Conservation (phyloP, 192 early-diverging fungal genomes). For the Lobosporangium transversale region DNA sequence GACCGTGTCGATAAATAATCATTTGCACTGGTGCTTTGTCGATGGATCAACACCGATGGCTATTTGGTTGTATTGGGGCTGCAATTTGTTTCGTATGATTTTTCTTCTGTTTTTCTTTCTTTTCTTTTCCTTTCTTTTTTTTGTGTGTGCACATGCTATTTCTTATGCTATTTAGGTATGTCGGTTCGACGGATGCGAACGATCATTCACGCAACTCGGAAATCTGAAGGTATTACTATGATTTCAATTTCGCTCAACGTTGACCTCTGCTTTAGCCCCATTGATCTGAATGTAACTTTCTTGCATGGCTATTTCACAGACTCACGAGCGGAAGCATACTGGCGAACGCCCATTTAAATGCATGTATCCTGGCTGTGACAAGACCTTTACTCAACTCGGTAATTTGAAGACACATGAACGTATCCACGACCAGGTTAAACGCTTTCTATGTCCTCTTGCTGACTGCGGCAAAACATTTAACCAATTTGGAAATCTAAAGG, state of each 20-base stretch:
- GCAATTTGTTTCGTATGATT: slow-evolving; percentile 7
- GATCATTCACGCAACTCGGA: slow-evolving; percentile 82
- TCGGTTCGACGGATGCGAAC: slow-evolving; percentile 68
- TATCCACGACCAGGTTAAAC: slow-evolving; percentile 80
- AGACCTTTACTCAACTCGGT: slow-evolving; percentile 80
- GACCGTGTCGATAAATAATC: slow-evolving; percentile 26
- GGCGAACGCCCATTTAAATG: slow-evolving; percentile 58
- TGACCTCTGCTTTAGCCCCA: not conserved
- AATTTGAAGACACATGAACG: slow-evolving; percentile 83
- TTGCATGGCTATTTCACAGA: slow-evolving; percentile 7
- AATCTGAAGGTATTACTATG: slow-evolving; percentile 69
- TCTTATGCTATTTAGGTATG: slow-evolving; percentile 64
- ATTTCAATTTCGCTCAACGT: not conserved
- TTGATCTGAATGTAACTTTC: not conserved
- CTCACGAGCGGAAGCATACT: slow-evolving; percentile 38
- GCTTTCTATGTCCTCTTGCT: slow-evolving; percentile 72
- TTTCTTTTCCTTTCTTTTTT: slow-evolving; percentile 17
- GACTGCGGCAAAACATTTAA: slow-evolving; percentile 79
- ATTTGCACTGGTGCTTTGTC: slow-evolving; percentile 33
- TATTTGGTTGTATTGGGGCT: slow-evolving; percentile 30
- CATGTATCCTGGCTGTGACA: slow-evolving; percentile 68
- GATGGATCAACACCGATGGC: slow-evolving; percentile 17
- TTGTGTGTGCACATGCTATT: not conserved
- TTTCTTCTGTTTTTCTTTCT: slow-evolving; percentile 1
- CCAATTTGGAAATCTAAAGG: slow-evolving; percentile 77